Conservation (phyloP, 345 rosid species). For the Lepidium aucheri region DNA sequence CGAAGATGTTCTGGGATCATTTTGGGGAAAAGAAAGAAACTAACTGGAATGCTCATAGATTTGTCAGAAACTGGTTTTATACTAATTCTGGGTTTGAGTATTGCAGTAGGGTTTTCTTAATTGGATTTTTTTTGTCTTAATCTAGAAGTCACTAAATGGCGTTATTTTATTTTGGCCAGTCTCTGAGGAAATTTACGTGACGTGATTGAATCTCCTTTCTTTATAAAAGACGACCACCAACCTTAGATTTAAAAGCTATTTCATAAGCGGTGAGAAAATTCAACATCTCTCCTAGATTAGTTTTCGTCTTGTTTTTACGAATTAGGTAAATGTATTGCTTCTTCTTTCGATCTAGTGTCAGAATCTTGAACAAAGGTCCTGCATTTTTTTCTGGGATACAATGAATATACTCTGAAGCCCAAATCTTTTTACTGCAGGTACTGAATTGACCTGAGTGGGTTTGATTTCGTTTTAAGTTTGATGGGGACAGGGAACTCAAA, state of each 20-base stretch:
- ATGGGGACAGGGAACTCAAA: conserved; percentile 73
- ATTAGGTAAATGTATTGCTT: neutral
- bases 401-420: neutral
- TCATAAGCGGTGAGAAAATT: neutral
- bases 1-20: too few species aligned
- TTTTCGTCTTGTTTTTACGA: neutral
- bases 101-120: too few species aligned
- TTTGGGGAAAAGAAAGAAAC: too few species aligned
- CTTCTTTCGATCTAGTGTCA: neutral
- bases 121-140: too few species aligned
- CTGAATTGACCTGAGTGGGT: neutral
- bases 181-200: too few species aligned
- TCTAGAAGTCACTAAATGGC: too few species aligned
- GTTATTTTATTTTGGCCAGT: too few species aligned
- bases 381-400: neutral
- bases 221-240: too few species aligned
- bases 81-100: too few species aligned
- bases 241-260: neutral
- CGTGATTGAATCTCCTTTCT: too few species aligned
- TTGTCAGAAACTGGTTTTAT: too few species aligned
- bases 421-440: conserved; percentile 3
- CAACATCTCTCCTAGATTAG: neutral
- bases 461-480: neutral
- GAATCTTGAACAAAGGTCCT: neutral
- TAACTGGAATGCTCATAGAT: too few species aligned